Evolutionary conservation across 2,329 filamentous ascomycete species (phyloP).

Genomic region (Ampelomyces quisqualis): DNA sequence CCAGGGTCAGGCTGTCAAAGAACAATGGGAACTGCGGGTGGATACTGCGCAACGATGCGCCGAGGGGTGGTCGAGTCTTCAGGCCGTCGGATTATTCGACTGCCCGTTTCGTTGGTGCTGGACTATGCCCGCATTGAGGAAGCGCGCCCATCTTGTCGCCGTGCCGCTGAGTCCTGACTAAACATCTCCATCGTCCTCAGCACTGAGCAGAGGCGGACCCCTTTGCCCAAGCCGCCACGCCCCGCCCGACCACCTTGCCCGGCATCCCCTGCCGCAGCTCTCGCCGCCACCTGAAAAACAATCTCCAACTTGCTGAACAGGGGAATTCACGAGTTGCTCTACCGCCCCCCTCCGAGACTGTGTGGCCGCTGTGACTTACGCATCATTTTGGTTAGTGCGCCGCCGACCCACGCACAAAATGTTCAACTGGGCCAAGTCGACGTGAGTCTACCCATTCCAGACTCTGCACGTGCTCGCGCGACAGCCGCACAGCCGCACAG

Average conservation of each 20-base stretch:
- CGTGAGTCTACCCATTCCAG: constrained; percentile 58
- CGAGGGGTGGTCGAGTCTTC: constrained; percentile 13
- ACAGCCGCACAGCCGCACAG: constrained; percentile 6
- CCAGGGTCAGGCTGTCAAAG: no score
- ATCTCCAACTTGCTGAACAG: constrained; percentile 27
- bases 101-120: constrained; percentile 9
- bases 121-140: neutral
- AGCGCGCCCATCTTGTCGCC: neutral
- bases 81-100: constrained; percentile 6
- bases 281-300: constrained; percentile 16
- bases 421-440: constrained; percentile 94
- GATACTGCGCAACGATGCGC: constrained; percentile 10
- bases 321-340: constrained; percentile 32
- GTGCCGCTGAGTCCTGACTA: no score
- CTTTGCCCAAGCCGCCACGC: no score
- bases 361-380: constrained; percentile 29
- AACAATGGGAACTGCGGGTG: neutral
- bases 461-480: constrained; percentile 19
- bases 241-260: no score
- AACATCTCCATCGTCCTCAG: constrained; percentile 5
- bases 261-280: no score
- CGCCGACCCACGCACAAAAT: constrained; percentile 49
- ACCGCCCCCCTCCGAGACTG: constrained; percentile 22
- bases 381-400: constrained; percentile 33
- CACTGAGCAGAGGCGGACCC: neutral